Base-by-base conservation (phyloP, 164 flowering plant genomes). In the Chimonanthus salicifolius region DNA sequence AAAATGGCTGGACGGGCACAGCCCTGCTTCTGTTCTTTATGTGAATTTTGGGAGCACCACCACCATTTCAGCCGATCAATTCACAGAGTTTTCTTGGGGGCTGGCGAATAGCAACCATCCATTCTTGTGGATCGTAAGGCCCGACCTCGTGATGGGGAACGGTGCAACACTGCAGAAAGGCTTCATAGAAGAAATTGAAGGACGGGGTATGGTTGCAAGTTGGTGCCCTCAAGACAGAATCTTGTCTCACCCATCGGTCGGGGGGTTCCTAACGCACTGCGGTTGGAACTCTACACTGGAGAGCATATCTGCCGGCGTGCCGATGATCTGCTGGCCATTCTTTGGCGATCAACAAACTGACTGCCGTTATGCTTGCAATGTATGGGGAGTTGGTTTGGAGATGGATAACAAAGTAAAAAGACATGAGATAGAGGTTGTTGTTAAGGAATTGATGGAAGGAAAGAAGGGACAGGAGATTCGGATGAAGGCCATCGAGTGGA, bases 1-100 rank as follows among this genome's bases (percentile, higher is more conserved):
- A 0, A 68, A 78, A 10, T 81, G 83, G 83, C 67, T 81, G 8
- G 74, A 75, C 8, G 7, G 47, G 0, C 72, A 73, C 44, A 67
- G 69, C 49, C 64, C 75, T 5, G 48, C 46, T 9, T 80, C 82
- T 0, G 82, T 80, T 2, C 64, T 80, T 2, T 80, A 80, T 45
- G 82, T 80, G 48, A 80, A 77, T 66, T 80, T 74, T 58, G 83
- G 83, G 3, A 78, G 83, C 68, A 58, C 71, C 15, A 71, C 81
- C 2, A 75, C 75, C 7, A 70, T 76, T 75, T 73, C 75, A 0
- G n/a, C 74, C 33, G 21, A 81, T 44, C 83, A 81, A 8, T 18
- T 78, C 47, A 45, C 5, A 8, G 83, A 81, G 67, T 78, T 81
- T 16, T 81, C 83, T 7, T 81, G 83, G 83, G 83, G 83, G 13